phyloP scores from a whole-genome alignment of 1,284 basidiomycete species.

The Ustilago loliicola region DNA sequence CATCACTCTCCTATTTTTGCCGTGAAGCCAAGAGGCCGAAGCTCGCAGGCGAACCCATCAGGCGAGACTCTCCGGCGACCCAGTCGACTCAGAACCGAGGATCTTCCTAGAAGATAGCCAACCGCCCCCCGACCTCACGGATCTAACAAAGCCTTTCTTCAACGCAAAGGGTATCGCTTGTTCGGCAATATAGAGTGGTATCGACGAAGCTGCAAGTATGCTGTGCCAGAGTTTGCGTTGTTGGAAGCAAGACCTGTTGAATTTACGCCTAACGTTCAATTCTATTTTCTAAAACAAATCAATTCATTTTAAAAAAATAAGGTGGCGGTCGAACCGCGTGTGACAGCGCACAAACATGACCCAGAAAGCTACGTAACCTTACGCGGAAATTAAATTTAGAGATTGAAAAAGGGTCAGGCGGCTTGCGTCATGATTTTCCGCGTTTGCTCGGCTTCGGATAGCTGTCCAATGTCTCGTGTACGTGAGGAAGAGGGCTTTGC shows the following conservation, averaged over 20 bases:
- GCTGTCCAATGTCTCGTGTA: background rate
- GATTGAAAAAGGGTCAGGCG: background rate
- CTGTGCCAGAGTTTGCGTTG: slow-evolving; percentile 4
- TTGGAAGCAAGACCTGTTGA: background rate
- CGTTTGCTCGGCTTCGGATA: slow-evolving; percentile 3
- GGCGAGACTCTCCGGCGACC: background rate
- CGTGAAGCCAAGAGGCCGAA: background rate
- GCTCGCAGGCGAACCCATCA: background rate
- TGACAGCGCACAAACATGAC: background rate
- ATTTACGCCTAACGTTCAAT: background rate
- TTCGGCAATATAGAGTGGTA: background rate
- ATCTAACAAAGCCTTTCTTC: background rate
- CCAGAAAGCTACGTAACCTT: background rate
- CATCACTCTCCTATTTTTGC: background rate
- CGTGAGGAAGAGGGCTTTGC: background rate
- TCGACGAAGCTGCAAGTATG: background rate
- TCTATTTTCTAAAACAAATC: background rate
- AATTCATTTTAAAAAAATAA: background rate
- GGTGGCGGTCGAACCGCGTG: slow-evolving; percentile 1
- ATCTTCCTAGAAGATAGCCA: slow-evolving; percentile 2
- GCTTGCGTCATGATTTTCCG: slow-evolving; percentile 1
- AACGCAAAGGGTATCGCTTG: background rate
- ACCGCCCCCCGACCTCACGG: background rate
- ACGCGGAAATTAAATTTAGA: background rate
- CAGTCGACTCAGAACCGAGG: background rate